Evolutionary conservation across 306 rosid species (phyloP), one percentile per base, ranked within the genome.

Genomic region (Inga laurina): DNA sequence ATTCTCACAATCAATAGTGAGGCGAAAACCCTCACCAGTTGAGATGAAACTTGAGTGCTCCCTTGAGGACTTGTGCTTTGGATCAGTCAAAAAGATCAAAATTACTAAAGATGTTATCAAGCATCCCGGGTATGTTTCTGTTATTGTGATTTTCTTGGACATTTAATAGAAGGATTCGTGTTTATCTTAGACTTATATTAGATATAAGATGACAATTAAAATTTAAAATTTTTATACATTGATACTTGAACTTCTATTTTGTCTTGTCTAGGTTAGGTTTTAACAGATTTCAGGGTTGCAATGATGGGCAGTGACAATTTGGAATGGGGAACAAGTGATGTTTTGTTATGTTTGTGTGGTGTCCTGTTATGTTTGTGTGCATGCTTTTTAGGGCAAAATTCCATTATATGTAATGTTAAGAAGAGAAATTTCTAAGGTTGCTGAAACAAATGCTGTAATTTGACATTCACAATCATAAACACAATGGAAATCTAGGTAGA

Each of bases 1-100:
- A 48, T 96, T 86, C 81, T 96, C 99, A 14, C 98, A 92, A 76
- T 79, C 99, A 57, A 88, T 89, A 4, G 89, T 70, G 0, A 84
- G 89, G 75, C 91, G 78, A 80, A 93, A 91, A 85, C 94, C 97
- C 34, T 86, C 90, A 5, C 92, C 90, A 3, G 46, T 93, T 4
- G 92, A 93, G 91, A 96, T 77, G 84, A 89, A 81, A 57, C 91
- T 96, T 16, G 78, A 75, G 14, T 89, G 94, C 87, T 75, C 98
- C 16, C 92, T 96, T 1, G 98, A 96, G 88, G 88, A 93, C 61
- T 81, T 96, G 34, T 88, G 92, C 62, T 88, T 91, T 72, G 99
- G 99, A 77, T 82, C 94, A 72, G 76, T 80, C 45, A 93, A 90
- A 85, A 96, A 90, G 88, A 90, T 96, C 81, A 88, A 83, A 86